Conservation (phyloP, 306 rosid genomes). For the Dalbergia cultrata region DNA sequence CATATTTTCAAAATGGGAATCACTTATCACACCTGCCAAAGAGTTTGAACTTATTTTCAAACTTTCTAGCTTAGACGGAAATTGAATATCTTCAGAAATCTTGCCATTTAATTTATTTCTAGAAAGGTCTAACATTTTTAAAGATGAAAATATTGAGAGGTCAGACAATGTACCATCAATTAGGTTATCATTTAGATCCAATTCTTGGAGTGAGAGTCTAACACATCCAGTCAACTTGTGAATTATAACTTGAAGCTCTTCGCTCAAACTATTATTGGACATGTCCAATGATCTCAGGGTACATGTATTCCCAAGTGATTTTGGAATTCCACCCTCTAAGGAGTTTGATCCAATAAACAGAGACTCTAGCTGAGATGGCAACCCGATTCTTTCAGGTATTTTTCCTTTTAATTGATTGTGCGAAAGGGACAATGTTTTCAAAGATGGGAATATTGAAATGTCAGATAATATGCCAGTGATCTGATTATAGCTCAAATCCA, state of each 20-base stretch:
- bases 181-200: not conserved
- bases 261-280: not conserved
- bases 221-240: slow-evolving; percentile 26
- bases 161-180: slow-evolving; percentile 8
- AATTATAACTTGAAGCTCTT: not conserved
- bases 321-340: slow-evolving; percentile 38
- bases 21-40: slow-evolving; percentile 4
- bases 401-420: not conserved
- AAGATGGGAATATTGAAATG: slow-evolving; percentile 13
- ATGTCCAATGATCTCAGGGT: not conserved
- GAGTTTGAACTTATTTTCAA: not conserved
- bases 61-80: not conserved
- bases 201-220: not conserved
- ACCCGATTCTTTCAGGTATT: not conserved
- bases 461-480: slow-evolving; percentile 36
- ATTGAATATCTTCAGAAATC: not conserved
- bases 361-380: not conserved
- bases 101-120: not conserved
- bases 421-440: not conserved
- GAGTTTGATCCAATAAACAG: not conserved
- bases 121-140: not conserved
- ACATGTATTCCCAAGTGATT: slow-evolving; percentile 18
- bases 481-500: slow-evolving; percentile 24
- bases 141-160: not conserved
- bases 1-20: not conserved